These are phyloP conservation scores for Leishmania major DNA, from an alignment of 208 protist species.

Conservation along the genomic window DNA sequence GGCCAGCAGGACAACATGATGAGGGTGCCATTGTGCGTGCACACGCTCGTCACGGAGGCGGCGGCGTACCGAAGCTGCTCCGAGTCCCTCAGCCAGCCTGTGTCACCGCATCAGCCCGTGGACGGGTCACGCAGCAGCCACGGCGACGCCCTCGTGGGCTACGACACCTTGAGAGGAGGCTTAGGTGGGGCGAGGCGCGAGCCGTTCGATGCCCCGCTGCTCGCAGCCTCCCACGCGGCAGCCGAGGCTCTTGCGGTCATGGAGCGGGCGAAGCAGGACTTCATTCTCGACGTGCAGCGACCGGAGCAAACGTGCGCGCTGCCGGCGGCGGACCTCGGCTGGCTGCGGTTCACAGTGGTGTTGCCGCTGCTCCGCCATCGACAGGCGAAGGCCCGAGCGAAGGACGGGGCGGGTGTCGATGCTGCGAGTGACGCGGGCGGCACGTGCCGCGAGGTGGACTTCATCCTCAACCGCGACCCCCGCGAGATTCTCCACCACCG, in stretches of 20 bases:
- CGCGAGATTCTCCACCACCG: conserved; percentile 47
- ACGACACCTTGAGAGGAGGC: background rate
- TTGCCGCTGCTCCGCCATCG: conserved; percentile 31
- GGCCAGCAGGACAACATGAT: conserved; percentile 69
- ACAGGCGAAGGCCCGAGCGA: background rate
- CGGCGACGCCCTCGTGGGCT: background rate
- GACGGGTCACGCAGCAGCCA: background rate
- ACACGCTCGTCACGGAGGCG: conserved; percentile 45
- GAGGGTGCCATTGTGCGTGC: conserved; percentile 64
- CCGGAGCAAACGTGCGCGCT: conserved; percentile 45
- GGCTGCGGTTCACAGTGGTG: conserved; percentile 40
- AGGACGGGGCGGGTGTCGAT: background rate
- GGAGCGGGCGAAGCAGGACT: conserved; percentile 55
- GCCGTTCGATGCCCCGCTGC: conserved; percentile 16
- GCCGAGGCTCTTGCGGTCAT: conserved; percentile 54
- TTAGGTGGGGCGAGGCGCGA: background rate
- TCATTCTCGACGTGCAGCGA: conserved; percentile 70
- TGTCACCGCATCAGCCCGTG: background rate
- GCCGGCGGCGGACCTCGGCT: conserved; percentile 32
- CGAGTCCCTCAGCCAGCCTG: conserved; percentile 6
- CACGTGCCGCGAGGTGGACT: conserved; percentile 24
- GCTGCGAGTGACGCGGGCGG: background rate
- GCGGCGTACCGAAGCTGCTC: conserved; percentile 26
- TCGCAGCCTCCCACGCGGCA: conserved; percentile 43
- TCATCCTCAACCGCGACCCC: conserved; percentile 51